Evolutionary conservation across 2,329 filamentous ascomycete species (phyloP).

Genomic region (Xylariaceae sp.): DNA sequence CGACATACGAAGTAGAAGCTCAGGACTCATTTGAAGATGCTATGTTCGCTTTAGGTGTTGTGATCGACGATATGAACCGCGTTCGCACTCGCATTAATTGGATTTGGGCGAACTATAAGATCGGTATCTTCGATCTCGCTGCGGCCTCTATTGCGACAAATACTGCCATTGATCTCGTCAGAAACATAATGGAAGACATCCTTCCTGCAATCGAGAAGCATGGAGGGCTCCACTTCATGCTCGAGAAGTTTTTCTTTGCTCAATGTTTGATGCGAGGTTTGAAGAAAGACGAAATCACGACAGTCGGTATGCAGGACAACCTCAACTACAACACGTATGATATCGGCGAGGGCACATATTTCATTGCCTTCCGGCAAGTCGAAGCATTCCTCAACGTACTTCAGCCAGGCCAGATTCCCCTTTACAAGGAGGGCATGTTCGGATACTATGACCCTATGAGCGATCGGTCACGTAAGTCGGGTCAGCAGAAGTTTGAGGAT

Average conservation of each 20-base stretch:
- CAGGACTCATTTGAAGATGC: constrained; percentile 25
- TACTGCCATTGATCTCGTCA: constrained; percentile 35
- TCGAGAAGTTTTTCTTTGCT: constrained; percentile 17
- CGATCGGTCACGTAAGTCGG: constrained; percentile 24
- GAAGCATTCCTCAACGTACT: constrained; percentile 15
- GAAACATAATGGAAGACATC: constrained; percentile 32
- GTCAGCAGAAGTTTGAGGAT: constrained; percentile 33
- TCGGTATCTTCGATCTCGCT: constrained; percentile 29
- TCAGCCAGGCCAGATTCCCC: constrained; percentile 8
- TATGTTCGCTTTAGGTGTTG: constrained; percentile 24
- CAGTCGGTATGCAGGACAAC: constrained; percentile 6
- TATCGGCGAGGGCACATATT: constrained; percentile 20
- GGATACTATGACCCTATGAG: constrained; percentile 27
- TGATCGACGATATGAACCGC: constrained; percentile 32
- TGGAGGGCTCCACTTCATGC: constrained; percentile 22
- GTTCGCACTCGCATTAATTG: constrained; percentile 28
- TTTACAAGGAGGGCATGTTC: constrained; percentile 26
- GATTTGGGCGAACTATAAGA: constrained; percentile 32
- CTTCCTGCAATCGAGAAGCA: constrained; percentile 22
- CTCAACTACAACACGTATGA: constrained; percentile 31
- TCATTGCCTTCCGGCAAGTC: constrained; percentile 17
- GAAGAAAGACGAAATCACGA: constrained; percentile 7
- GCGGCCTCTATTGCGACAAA: constrained; percentile 38
- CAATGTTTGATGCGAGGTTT: constrained; percentile 17
- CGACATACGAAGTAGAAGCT: constrained; percentile 34